Evolutionary conservation across 768 basidiomycete species (phyloP).

Genomic region (Psilocybe azurescens): DNA sequence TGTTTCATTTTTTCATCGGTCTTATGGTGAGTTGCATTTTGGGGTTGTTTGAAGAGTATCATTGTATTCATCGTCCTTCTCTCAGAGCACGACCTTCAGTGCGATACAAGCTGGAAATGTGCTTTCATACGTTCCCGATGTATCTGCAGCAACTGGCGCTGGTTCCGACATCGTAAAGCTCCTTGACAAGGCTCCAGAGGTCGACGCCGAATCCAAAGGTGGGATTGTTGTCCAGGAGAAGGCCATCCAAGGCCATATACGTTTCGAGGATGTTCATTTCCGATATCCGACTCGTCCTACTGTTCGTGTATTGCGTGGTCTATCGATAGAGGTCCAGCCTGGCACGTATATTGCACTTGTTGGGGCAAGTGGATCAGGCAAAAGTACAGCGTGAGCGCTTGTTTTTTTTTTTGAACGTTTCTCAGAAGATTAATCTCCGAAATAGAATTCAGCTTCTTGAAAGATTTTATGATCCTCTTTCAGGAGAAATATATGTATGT

Average conservation of each 20-base stretch:
- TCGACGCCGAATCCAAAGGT: conserved; percentile 74
- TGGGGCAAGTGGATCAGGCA: conserved; percentile 79
- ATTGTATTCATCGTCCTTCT: too few relatives aligned
- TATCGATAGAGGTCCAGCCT: conserved; percentile 70
- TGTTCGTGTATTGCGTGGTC: conserved; percentile 77
- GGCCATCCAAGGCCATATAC: conserved; percentile 62
- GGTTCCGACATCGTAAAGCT: conserved; percentile 75
- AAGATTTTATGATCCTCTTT: conserved; percentile 81
- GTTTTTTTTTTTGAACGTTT: too few relatives aligned
- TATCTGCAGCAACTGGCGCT: conserved; percentile 83
- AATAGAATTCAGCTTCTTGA: conserved; percentile 71
- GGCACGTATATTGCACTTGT: conserved; percentile 83
- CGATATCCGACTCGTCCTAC: conserved; percentile 86
- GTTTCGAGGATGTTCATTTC: conserved; percentile 84
- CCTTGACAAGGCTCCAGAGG: conserved; percentile 72
- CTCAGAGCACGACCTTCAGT: neutral
- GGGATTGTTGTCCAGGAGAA: conserved; percentile 49
- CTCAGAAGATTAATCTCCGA: too few relatives aligned
- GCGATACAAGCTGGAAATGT: conserved; percentile 49
- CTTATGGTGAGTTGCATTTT: conserved; percentile 65
- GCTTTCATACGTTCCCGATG: conserved; percentile 84
- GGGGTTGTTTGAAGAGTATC: too few relatives aligned
- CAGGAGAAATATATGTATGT: conserved; percentile 63
- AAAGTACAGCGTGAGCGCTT: conserved; percentile 71
- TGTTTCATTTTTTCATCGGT: conserved; percentile 77